Evolutionary conservation across 371 early-diverging fungal species (phyloP).

Genomic region (Mucor plumbeus): DNA sequence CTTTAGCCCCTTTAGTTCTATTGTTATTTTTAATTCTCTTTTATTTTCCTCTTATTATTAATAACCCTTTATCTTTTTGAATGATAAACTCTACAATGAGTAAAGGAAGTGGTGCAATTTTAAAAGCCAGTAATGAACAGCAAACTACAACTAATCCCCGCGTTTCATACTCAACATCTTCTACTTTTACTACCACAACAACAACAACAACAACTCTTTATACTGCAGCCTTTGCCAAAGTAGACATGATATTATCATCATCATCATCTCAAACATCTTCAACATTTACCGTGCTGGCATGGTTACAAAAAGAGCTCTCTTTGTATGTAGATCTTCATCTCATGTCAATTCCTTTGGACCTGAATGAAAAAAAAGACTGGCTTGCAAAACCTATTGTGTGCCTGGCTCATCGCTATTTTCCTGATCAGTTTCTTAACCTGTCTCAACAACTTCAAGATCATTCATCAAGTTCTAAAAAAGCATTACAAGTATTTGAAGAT

Average conservation of each 20-base stretch:
- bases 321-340: constrained; percentile 36
- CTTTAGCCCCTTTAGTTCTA: background rate
- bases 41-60: background rate
- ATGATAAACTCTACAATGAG: background rate
- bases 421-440: constrained; percentile 14
- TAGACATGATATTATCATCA: constrained; percentile 5
- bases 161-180: constrained; percentile 16
- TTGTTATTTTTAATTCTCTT: background rate
- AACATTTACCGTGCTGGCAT: constrained; percentile 45
- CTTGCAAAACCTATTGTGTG: constrained; percentile 33
- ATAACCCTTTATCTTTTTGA: background rate
- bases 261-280: background rate
- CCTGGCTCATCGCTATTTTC: constrained; percentile 45
- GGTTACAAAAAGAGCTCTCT: constrained; percentile 42
- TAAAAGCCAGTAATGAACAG: constrained; percentile 14
- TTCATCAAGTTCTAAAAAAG: background rate
- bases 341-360: constrained; percentile 23
- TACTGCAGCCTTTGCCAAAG: constrained; percentile 4
- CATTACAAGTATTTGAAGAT: background rate
- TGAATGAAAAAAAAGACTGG: constrained; percentile 16
- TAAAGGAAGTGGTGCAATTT: constrained; percentile 2
- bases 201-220: constrained; percentile 1
- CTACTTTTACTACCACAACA: constrained; percentile 7
- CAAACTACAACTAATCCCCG: background rate
- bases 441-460: background rate